phyloP scores from a whole-genome alignment of 768 basidiomycete genomes.

The Xerocomellus chrysenteron region DNA sequence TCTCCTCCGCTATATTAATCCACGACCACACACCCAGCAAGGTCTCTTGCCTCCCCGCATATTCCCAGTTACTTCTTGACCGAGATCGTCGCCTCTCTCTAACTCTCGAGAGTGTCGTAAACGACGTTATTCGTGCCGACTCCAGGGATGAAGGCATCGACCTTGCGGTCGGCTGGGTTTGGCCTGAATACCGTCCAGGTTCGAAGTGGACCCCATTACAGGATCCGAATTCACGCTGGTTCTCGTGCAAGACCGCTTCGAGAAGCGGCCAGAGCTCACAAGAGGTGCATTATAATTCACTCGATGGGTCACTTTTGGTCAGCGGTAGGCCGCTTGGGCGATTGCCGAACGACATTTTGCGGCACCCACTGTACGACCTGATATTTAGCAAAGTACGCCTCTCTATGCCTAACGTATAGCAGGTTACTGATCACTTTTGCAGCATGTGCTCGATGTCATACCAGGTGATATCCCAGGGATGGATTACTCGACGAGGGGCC shows the following conservation, averaged over 20 bases:
- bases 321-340: slow-evolving; percentile 26
- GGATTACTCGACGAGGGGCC: slow-evolving; percentile 23
- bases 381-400: slow-evolving; percentile 23
- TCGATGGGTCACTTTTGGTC: slow-evolving; percentile 28
- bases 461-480: slow-evolving; percentile 27
- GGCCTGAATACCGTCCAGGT: slow-evolving; percentile 25
- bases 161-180: slow-evolving; percentile 19
- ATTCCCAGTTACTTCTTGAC: slow-evolving; percentile 22
- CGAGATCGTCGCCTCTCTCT: slow-evolving; percentile 33
- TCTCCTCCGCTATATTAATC: slow-evolving; percentile 26
- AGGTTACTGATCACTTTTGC: background rate
- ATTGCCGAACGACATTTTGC: slow-evolving; percentile 19
- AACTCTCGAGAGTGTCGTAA: slow-evolving; percentile 17
- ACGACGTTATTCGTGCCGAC: background rate
- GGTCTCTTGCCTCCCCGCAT: background rate
- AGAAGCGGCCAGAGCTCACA: slow-evolving; percentile 16
- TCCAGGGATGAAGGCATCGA: slow-evolving; percentile 13
- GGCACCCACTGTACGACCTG: slow-evolving; percentile 17
- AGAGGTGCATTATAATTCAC: slow-evolving; percentile 20
- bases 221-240: slow-evolving; percentile 20
- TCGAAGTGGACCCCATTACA: slow-evolving; percentile 20
- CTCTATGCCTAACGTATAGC: background rate
- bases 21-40: slow-evolving; percentile 24
- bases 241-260: slow-evolving; percentile 17
- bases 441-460: slow-evolving; percentile 23